phyloP scores from a whole-genome alignment of 306 rosid species.

The Ormosia emarginata region DNA sequence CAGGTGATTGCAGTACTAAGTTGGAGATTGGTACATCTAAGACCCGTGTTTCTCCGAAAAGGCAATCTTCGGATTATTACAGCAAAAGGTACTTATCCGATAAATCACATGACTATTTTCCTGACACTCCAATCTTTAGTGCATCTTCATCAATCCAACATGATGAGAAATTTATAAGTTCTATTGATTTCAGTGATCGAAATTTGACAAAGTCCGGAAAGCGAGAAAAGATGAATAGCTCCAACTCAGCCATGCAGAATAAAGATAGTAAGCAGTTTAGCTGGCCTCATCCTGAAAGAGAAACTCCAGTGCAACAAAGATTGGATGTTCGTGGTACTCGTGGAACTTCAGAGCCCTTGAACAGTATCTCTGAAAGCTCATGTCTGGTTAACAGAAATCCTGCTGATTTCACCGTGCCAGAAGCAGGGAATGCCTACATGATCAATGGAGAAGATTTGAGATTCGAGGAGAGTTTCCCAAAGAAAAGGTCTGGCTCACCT shows the following conservation, averaged over 20 bases:
- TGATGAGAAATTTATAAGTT: constrained; percentile 16
- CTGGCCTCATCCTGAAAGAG: constrained; percentile 19
- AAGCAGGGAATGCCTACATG: constrained; percentile 50
- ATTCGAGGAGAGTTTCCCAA: constrained; percentile 24
- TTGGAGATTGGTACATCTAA: constrained; percentile 32
- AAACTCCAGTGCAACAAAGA: constrained; percentile 16
- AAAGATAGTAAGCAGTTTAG: constrained; percentile 21
- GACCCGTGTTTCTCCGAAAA: constrained; percentile 23
- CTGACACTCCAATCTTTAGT: constrained; percentile 22
- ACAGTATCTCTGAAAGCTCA: constrained; percentile 6
- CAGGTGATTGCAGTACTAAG: constrained; percentile 32
- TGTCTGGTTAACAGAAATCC: constrained; percentile 62
- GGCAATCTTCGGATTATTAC: constrained; percentile 12
- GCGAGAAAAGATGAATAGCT: constrained; percentile 35
- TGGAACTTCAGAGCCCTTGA: constrained; percentile 26
- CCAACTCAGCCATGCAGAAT: constrained; percentile 18
- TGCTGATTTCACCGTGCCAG: constrained; percentile 59
- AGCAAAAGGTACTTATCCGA: constrained; percentile 23
- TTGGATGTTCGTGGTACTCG: constrained; percentile 21
- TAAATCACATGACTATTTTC: constrained; percentile 38
- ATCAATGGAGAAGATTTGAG: constrained; percentile 62
- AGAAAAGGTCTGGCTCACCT: constrained; percentile 28
- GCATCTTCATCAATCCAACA: constrained; percentile 43
- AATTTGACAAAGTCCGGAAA: constrained; percentile 31
- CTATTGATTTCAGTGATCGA: constrained; percentile 25